phyloP scores from a whole-genome alignment of 441 rosid species.

The Caryocar brasiliense region DNA sequence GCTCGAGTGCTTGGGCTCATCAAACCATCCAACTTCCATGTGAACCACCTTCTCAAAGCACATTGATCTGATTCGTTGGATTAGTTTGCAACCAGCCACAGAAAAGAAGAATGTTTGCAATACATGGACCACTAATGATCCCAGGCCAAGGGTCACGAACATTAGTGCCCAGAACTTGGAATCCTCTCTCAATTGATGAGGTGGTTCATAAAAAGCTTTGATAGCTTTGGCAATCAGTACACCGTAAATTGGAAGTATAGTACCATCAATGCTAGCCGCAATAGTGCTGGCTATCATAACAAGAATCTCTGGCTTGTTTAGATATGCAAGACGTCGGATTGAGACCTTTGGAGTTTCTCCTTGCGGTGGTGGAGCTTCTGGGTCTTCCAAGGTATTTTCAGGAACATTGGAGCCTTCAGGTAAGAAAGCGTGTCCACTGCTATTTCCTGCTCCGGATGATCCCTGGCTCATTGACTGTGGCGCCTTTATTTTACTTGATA shows the following conservation, averaged over 20 bases:
- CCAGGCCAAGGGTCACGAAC: constrained; percentile 37
- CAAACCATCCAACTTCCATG: constrained; percentile 82
- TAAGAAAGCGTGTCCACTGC: constrained; percentile 24
- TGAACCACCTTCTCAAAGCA: constrained; percentile 73
- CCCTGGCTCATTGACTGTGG: constrained; percentile 39
- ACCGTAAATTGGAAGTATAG: constrained; percentile 50
- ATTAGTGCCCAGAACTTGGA: constrained; percentile 57
- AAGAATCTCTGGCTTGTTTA: constrained; percentile 64
- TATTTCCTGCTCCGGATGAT: constrained; percentile 28
- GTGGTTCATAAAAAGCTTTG: constrained; percentile 43
- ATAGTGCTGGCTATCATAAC: constrained; percentile 40
- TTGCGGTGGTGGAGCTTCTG: constrained; percentile 13
- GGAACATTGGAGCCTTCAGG: constrained; percentile 23
- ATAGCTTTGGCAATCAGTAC: constrained; percentile 41
- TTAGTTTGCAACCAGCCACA: constrained; percentile 55
- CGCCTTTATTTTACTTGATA: constrained; percentile 29
- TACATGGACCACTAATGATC: constrained; percentile 35
- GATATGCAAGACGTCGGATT: constrained; percentile 37
- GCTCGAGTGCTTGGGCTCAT: constrained; percentile 60
- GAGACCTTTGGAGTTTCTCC: constrained; percentile 31
- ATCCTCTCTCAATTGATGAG: constrained; percentile 39
- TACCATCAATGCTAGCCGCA: constrained; percentile 41
- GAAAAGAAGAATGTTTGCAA: constrained; percentile 46
- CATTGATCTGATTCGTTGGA: constrained; percentile 44
- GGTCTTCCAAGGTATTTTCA: constrained; percentile 7